Evolutionary conservation across 2,329 filamentous ascomycete genomes (phyloP), one percentile per base, ranked within the genome.

Genomic region (Pseudogymnoascus sp.): DNA sequence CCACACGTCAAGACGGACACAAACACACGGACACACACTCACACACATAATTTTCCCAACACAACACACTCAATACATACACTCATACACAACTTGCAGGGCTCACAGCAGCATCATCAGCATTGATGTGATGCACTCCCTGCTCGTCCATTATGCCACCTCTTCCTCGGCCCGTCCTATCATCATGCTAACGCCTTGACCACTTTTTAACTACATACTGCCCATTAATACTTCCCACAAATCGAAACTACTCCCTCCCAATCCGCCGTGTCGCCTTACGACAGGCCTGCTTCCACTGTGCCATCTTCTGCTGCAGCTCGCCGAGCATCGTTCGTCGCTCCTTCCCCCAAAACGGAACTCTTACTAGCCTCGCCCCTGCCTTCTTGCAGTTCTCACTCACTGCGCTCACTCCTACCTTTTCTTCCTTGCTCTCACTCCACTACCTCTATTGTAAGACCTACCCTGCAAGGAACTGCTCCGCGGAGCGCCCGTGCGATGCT

Each of bases 51-150:
- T 49, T 14, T 8, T 49, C 43, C 43, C 43, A 49, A 49, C 43
- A 49, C 43, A 49, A 49, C 55, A 35, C 31, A 35, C 55, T 37
- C 55, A 35, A 59, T 40, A 21, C 31, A 38, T 49, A 14, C 16
- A 40, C 60, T 40, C 18, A 28, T 31, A 41, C 45, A 43, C 38
- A 31, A 45, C 60, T 41, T 33, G 60, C 60, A 40, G 38, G 33
- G 45, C 38, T 49, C 31, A 31, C 45, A 61, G 40, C 38, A 58
- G 60, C 35, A 61, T 31, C 38, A 43, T 49, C 38, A 61, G 38
- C 60, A 61, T 49, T 52, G 31, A 61, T 49, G 38, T 31, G 38
- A 40, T 45, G 38, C 33, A 25, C 55, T 37, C 37, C 58, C 18
- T 23, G 33, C 8, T 12, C 58, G n/a, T 37, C 58, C 23, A 41